Base-by-base conservation (phyloP, 2,329 filamentous ascomycete species). In the Scortechinia acanthostroma region DNA sequence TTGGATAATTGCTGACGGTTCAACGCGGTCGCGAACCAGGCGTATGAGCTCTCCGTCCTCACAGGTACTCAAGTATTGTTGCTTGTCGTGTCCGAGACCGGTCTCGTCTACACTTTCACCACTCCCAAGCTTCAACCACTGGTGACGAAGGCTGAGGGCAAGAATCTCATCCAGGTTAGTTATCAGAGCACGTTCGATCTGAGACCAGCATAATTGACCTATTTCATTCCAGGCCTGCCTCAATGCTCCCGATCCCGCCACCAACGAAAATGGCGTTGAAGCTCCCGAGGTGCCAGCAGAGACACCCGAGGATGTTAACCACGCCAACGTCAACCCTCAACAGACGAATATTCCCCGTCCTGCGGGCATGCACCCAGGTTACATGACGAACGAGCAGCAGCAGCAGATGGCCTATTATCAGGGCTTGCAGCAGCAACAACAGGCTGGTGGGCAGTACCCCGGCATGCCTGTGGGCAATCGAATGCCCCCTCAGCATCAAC, bases 71-170 rank as follows among this genome's bases (percentile, higher is more conserved):
- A 98, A 75, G 93, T 98, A 43, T 77, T 98, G 22, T 80, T 98
- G 30, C 83, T 98, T 45, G 91, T 97, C 57, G 91, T 97, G 51
- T 97, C 91, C 40, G 91, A 97, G 73, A 97, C 91, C 20, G 91
- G 91, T 53, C 81, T 97, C 23, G 91, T 97, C 58, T 97, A 97
- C 69, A 97, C 91, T 48, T 97, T 97, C 66, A 97, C 91, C 50
- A 98, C 93, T 15, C 93, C 93, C 17, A 98, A 98, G 74, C 82
- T 98, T 46, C 93, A 97, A 70, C 93, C 93, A 51, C 81, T 98
- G 45, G 93, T 97, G 55, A 98, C 93, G 51, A 97, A 97, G 74
- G 86, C 93, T 16, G 93, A 97, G 70, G 93, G 93, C 71, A 98
- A 98, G 80, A 98, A 98, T 65, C 74, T 98, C 53, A 97, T 98